Base-by-base conservation (phyloP, 257 asterid species). In the Lavandula angustifolia region DNA sequence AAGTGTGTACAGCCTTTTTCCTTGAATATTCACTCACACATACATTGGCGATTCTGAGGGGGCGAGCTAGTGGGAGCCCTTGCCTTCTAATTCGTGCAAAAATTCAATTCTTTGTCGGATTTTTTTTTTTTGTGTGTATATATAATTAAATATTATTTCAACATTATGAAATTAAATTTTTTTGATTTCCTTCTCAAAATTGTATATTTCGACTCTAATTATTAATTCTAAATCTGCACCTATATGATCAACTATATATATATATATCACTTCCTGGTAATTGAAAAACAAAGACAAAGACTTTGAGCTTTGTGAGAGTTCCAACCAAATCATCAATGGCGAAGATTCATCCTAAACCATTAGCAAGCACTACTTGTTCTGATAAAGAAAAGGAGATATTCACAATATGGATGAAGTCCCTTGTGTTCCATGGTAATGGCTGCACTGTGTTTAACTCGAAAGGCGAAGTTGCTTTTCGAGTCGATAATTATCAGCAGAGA, bases 341-440 rank as follows among this genome's bases (percentile, higher is more conserved):
- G 17, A 89, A 74, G 79, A 75, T 86, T 42, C 70, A 77, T 62
- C 95, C 95, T 4, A 74, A 81, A 51, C 61, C 13, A 33, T 35
- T 10, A 42, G 16, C 7, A 14, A 38, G 10, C 9, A 64, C 77
- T 33, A 37, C 77, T 29, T 38, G 60, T 16, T 47, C 60, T 54
- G 50, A 81, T 18, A 55, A 75, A 16, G 75, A 22, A 13, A 76
- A 69, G 66, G 81, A 85, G 69, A 76, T 72, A 9, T 85, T 73
- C 57, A 90, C 97, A 0, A 41, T 87, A 6, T 90, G 97, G 97
- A 83, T 90, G 94, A 90, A 90, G 46, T 90, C 97, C 7, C 87
- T 90, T 0, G 81, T 90, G 4, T 87, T 81, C 73, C 84, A 87
- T 66, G 86, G 95, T 41, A 87, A 85, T 65, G 97, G 97, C 1